These are phyloP conservation scores for Xylariaceae sp. DNA, from an alignment of 2,329 filamentous ascomycete genomes.

Conservation along the genomic window DNA sequence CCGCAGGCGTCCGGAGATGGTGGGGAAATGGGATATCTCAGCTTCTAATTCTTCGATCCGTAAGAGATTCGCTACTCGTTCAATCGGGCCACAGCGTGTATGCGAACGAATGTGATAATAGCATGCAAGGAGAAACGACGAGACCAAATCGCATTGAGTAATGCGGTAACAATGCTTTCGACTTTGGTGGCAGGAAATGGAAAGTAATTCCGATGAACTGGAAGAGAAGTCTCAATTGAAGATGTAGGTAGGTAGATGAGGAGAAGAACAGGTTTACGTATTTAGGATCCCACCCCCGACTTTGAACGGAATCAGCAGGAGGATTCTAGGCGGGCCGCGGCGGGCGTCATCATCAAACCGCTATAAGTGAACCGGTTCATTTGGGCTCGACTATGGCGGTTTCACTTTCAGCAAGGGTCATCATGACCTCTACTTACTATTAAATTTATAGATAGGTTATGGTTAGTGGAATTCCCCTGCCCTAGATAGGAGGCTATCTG, in stretches of 20 bases:
- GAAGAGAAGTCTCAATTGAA: background rate
- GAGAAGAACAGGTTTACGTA: no score
- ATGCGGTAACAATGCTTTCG: background rate
- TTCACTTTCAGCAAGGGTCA: background rate
- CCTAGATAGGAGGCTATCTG: no score
- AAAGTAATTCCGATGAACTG: background rate
- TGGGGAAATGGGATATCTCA: background rate
- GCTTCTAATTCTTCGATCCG: background rate
- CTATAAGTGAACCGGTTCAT: no score
- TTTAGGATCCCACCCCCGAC: background rate
- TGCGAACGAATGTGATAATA: constrained; percentile 4
- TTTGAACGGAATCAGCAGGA: background rate
- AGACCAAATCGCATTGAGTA: constrained; percentile 12
- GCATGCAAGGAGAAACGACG: constrained; percentile 3
- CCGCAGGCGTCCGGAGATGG: background rate
- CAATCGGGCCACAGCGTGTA: constrained; percentile 16
- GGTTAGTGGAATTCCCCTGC: no score
- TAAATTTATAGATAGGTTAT: no score
- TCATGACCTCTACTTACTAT: no score
- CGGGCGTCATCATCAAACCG: no score
- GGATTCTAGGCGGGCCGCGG: background rate
- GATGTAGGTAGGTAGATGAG: background rate
- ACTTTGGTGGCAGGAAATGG: background rate
- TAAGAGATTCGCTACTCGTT: background rate
- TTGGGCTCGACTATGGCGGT: background rate